A percentile compares a stretch with the other conserved stretches of the same genome.
Conservation (phyloP, 75 land plant genomes). For the Larix kaempferi region DNA sequence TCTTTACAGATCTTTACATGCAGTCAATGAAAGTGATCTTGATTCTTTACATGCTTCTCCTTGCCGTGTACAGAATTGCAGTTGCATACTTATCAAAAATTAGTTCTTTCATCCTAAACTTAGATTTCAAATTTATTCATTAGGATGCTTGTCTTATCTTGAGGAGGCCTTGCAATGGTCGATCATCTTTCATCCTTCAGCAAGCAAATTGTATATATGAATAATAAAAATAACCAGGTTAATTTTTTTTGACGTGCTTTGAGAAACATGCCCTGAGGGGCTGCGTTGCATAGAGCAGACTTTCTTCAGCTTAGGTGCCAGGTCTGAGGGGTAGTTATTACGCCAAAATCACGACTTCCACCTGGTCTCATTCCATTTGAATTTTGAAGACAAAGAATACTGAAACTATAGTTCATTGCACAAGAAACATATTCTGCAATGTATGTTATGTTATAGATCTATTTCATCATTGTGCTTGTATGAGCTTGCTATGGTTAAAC, state of each 20-base stretch:
- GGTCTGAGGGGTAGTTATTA: background rate
- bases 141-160: background rate
- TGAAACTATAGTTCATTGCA: background rate
- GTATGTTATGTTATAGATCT: background rate
- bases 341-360: background rate
- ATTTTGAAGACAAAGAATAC: background rate
- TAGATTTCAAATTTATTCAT: background rate
- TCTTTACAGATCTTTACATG: too few relatives aligned
- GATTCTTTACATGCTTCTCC: background rate
- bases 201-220: background rate
- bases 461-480: background rate
- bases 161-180: background rate
- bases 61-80: background rate
- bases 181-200: background rate
- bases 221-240: background rate
- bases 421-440: background rate
- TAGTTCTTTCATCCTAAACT: background rate
- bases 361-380: background rate
- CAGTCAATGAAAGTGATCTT: too few relatives aligned
- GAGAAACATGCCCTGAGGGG: background rate
- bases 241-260: background rate
- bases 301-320: background rate
- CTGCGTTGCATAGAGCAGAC: background rate
- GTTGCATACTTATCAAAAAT: background rate
- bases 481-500: background rate